These are phyloP conservation scores for Medicago truncatula DNA, from an alignment of 306 rosid species.

Conservation along the genomic window DNA sequence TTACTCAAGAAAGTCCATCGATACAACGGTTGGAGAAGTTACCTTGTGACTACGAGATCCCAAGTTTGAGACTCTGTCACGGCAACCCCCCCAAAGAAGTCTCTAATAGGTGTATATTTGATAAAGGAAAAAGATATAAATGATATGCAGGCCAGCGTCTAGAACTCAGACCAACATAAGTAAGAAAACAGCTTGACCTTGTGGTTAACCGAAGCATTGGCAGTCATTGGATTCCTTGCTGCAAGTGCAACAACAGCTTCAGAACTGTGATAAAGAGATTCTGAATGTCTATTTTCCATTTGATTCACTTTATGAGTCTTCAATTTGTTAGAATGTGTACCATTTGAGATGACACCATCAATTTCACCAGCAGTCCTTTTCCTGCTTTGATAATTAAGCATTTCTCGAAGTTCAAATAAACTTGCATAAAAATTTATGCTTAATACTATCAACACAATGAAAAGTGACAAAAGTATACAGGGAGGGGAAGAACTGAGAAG, in stretches of 20 bases:
- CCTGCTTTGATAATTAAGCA: constrained; percentile 55
- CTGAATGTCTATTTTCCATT: constrained; percentile 44
- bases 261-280: constrained; percentile 44
- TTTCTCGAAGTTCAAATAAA: constrained; percentile 27
- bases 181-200: constrained; percentile 57
- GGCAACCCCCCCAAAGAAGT: not conserved
- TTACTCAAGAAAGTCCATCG: no score
- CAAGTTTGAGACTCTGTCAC: no score
- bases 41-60: no score
- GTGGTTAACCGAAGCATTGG: constrained; percentile 51
- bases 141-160: constrained; percentile 18
- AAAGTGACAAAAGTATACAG: not conserved
- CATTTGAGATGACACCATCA: constrained; percentile 57
- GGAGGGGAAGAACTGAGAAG: not conserved
- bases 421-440: not conserved
- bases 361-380: constrained; percentile 70
- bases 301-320: constrained; percentile 58
- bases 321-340: constrained; percentile 53
- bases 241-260: constrained; percentile 49
- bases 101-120: not conserved
- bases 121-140: not conserved
- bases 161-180: constrained; percentile 31
- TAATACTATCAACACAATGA: not conserved
- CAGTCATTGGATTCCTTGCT: constrained; percentile 49
- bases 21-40: no score